Percentiles rank a stretch among this genome's conserved stretches.
Evolutionary conservation across 495 filamentous ascomycete species (phyloP).

Genomic region (Tirmania nivea): DNA sequence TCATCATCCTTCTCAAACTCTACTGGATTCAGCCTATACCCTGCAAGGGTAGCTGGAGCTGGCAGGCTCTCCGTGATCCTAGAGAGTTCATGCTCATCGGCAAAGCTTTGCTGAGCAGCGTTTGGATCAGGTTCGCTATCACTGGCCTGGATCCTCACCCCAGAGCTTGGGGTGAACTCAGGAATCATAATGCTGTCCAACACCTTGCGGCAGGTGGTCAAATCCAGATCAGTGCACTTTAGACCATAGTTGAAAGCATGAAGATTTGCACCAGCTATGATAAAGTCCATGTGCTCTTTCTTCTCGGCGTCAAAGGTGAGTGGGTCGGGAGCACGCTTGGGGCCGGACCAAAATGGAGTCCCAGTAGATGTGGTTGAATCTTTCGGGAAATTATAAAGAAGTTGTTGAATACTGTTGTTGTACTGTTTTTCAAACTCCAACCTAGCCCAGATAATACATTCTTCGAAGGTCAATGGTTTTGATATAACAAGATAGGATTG

Average conservation of each 20-base stretch:
- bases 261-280: conserved; percentile 73
- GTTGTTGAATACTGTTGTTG: conserved; percentile 89
- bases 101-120: conserved; percentile 29
- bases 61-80: conserved; percentile 48
- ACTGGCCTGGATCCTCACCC: conserved; percentile 89
- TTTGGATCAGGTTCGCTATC: conserved; percentile 94
- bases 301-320: conserved; percentile 72
- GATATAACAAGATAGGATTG: conserved; percentile 80
- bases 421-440: conserved; percentile 90
- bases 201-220: conserved; percentile 48
- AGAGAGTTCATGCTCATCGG: conserved; percentile 47
- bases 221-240: conserved; percentile 48
- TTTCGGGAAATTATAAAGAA: conserved; percentile 94
- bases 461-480: conserved; percentile 80
- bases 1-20: conserved; percentile 99
- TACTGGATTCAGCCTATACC: conserved; percentile 71
- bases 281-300: conserved; percentile 62
- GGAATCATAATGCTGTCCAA: conserved; percentile 88
- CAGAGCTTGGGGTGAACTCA: conserved; percentile 78
- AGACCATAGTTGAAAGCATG: conserved; percentile 98
- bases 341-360: conserved; percentile 92
- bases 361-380: conserved; percentile 74
- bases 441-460: conserved; percentile 87
- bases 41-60: conserved; percentile 52
- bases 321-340: conserved; percentile 87